phyloP scores from a whole-genome alignment of 495 filamentous ascomycete genomes.

The Aspergillus homomorphus region DNA sequence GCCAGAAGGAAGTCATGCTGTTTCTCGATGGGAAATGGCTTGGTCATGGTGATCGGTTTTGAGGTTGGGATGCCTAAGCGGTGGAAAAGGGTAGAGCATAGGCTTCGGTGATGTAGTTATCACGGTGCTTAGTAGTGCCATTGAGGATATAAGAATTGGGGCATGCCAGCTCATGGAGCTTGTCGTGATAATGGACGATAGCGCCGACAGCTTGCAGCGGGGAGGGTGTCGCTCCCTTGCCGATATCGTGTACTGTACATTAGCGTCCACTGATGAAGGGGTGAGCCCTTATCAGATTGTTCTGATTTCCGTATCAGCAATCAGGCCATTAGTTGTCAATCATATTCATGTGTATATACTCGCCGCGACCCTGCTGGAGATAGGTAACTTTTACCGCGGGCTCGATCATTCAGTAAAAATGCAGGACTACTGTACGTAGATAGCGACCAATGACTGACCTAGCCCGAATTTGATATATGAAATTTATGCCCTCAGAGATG shows the following conservation, averaged over 20 bases:
- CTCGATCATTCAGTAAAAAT: no score
- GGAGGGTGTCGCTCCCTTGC: neutral
- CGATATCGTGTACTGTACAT: neutral
- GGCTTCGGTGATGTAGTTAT: neutral
- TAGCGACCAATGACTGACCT: no score
- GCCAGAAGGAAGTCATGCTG: slow-evolving; percentile 73
- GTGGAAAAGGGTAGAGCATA: neutral
- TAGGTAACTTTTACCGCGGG: no score
- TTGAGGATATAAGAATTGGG: neutral
- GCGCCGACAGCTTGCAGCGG: neutral
- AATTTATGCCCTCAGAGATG: no score
- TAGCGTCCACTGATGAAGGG: no score
- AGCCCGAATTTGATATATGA: no score
- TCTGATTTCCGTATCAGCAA: neutral
- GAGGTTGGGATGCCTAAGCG: neutral
- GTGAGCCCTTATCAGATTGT: neutral
- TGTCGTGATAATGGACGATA: neutral
- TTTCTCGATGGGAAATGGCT: slow-evolving; percentile 37
- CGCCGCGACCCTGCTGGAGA: no score
- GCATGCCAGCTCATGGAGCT: no score
- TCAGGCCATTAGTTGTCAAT: neutral
- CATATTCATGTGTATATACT: no score
- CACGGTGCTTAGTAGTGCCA: neutral
- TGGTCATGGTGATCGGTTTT: slow-evolving; percentile 2
- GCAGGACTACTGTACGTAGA: no score